Evolutionary conservation across 129 eudicot species (phyloP).

Genomic region (Flaveria sonorensis): DNA sequence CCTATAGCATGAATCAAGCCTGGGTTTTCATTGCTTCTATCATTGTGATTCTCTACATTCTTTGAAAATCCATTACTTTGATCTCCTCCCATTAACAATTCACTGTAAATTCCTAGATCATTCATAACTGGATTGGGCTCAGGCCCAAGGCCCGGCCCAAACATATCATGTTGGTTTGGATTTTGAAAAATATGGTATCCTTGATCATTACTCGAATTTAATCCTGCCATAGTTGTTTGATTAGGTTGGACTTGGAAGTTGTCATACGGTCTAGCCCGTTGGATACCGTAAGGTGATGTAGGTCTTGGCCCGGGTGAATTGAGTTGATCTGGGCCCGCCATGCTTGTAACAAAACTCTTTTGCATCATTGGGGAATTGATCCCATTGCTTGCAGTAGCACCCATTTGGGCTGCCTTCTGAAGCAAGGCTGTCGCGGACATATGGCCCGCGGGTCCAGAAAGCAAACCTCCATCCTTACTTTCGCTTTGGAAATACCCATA

Average conservation of each 20-base stretch:
- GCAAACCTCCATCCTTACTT: conserved; percentile 40
- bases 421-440: conserved; percentile 87
- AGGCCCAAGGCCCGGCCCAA: conserved; percentile 26
- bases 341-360: conserved; percentile 58
- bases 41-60: conserved; percentile 29
- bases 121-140: conserved; percentile 23
- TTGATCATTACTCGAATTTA: conserved; percentile 14
- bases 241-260: conserved; percentile 42
- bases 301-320: conserved; percentile 32
- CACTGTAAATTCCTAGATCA: conserved; percentile 60
- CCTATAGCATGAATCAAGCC: conserved; percentile 20
- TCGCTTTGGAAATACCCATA: conserved; percentile 49
- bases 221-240: conserved; percentile 38
- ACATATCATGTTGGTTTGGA: conserved; percentile 45
- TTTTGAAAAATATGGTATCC: conserved; percentile 39
- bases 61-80: conserved; percentile 40
- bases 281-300: conserved; percentile 27
- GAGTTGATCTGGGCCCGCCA: conserved; percentile 55
- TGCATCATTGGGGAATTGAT: conserved; percentile 87
- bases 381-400: conserved; percentile 52
- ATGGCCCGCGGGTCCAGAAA: conserved; percentile 44
- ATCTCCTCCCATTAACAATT: conserved; percentile 47
- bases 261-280: conserved; percentile 26
- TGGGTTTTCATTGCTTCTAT: conserved; percentile 23
- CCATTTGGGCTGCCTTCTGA: conserved; percentile 76